These are phyloP conservation scores for Cicer yamashitae DNA, from an alignment of 306 rosid species.

Conservation along the genomic window DNA sequence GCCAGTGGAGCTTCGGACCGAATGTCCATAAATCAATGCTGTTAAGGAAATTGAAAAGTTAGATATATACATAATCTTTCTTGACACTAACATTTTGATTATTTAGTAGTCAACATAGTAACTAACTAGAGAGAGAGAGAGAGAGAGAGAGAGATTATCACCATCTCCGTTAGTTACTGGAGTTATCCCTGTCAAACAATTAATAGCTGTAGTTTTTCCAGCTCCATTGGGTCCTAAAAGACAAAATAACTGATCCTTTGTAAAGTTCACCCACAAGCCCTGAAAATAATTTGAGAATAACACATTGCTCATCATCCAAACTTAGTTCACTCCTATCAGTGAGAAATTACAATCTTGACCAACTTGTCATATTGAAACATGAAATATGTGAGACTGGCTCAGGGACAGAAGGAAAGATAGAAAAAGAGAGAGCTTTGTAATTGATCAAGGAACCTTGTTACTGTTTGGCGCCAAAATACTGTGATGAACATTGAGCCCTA, in stretches of 20 bases:
- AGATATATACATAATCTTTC: constrained; percentile 11
- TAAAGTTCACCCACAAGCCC: constrained; percentile 90
- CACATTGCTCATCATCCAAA: constrained; percentile 31
- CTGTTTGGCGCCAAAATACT: too few relatives aligned
- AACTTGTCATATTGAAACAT: constrained; percentile 9
- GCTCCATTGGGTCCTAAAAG: constrained; percentile 96
- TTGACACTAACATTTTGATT: constrained; percentile 31
- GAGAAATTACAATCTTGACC: constrained; percentile 15
- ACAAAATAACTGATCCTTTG: constrained; percentile 86
- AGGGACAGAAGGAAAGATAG: too few relatives aligned
- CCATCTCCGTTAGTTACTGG: constrained; percentile 91
- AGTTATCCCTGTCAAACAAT: constrained; percentile 87
- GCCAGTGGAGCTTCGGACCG: constrained; percentile 70
- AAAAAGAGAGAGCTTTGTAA: too few relatives aligned
- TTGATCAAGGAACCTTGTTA: too few relatives aligned
- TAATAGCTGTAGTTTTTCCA: constrained; percentile 90
- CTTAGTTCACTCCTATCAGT: not conserved
- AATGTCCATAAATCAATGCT: constrained; percentile 83
- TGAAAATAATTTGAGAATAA: constrained; percentile 51
- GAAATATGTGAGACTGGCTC: constrained; percentile 10
- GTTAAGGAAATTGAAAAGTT: constrained; percentile 42
- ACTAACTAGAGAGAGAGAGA: constrained; percentile 12
- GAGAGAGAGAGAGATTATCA: constrained; percentile 43
- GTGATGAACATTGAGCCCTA: too few relatives aligned
- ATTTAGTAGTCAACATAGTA: constrained; percentile 16